A percentile compares a stretch with the other conserved stretches of the same genome.
These are phyloP conservation scores for Pseudogymnoascus sp. DNA, from an alignment of 2,329 filamentous ascomycete genomes.

Conservation along the genomic window DNA sequence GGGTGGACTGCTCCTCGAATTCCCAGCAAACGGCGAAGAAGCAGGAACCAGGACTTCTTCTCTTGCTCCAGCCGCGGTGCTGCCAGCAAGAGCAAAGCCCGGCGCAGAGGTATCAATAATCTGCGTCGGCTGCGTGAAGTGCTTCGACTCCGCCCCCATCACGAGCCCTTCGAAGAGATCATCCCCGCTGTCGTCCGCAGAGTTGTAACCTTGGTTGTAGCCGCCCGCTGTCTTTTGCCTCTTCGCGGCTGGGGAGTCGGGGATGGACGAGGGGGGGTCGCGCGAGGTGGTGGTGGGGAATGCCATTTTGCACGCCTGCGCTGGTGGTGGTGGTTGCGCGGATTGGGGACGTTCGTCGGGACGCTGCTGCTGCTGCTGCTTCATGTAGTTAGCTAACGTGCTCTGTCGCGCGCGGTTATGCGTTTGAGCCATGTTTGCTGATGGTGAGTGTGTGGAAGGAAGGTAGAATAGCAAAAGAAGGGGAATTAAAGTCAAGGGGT, in stretches of 20 bases:
- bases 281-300: neutral
- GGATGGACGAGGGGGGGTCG: slow-evolving; percentile 12
- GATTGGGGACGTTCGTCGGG: neutral
- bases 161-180: slow-evolving; percentile 36
- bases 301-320: neutral
- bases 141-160: slow-evolving; percentile 30
- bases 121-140: slow-evolving; percentile 40
- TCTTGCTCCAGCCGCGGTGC: slow-evolving; percentile 26
- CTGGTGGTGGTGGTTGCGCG: neutral
- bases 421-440: neutral
- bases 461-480: neutral
- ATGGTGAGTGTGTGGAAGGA: neutral
- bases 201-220: slow-evolving; percentile 28
- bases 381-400: neutral
- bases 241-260: slow-evolving; percentile 25
- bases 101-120: slow-evolving; percentile 27
- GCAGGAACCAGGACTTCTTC: slow-evolving; percentile 69
- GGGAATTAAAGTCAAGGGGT: neutral
- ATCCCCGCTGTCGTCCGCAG: slow-evolving; percentile 38
- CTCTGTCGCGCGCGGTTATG: neutral
- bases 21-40: slow-evolving; percentile 58
- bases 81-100: neutral
- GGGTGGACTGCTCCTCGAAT: slow-evolving; percentile 10
- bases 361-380: neutral
- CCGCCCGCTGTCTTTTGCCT: slow-evolving; percentile 27